Evolutionary conservation across 2,329 filamentous ascomycete species (phyloP).

Genomic region (Aspergillus japonicus): DNA sequence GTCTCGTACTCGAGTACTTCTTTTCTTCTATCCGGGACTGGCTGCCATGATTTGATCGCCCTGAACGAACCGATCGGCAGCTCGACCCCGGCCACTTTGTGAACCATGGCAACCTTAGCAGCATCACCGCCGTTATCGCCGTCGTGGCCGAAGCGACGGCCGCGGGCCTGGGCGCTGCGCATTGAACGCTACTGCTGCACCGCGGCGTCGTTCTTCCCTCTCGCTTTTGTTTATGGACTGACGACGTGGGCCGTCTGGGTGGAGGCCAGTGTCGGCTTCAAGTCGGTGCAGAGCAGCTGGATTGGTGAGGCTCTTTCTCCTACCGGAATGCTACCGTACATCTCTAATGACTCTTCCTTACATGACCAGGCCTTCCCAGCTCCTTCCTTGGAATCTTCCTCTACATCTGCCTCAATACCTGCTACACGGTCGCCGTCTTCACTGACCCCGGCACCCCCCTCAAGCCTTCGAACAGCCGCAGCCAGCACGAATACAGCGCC

Average conservation of each 20-base stretch:
- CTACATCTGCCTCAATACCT: slow-evolving; percentile 79
- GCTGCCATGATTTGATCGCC: slow-evolving; percentile 1
- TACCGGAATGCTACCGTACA: no score
- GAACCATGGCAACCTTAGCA: slow-evolving; percentile 39
- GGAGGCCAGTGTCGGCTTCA: slow-evolving; percentile 68
- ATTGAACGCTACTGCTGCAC: slow-evolving; percentile 83
- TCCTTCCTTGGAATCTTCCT: slow-evolving; percentile 68
- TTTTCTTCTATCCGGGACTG: background rate
- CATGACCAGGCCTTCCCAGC: slow-evolving; percentile 38
- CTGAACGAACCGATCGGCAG: background rate
- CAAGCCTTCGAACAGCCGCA: slow-evolving; percentile 15
- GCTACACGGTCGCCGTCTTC: slow-evolving; percentile 90
- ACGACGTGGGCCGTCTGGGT: slow-evolving; percentile 96
- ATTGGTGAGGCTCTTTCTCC: slow-evolving; percentile 32
- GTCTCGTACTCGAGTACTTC: no score
- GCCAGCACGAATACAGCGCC: slow-evolving; percentile 63
- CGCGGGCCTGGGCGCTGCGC: slow-evolving; percentile 43
- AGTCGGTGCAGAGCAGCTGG: slow-evolving; percentile 50
- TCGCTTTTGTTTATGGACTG: slow-evolving; percentile 81
- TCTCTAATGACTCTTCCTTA: background rate
- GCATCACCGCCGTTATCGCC: slow-evolving; percentile 41
- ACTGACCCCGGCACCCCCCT: slow-evolving; percentile 75
- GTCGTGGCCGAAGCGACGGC: slow-evolving; percentile 42
- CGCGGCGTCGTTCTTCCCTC: slow-evolving; percentile 77
- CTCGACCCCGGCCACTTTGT: slow-evolving; percentile 5